phyloP scores from a whole-genome alignment of 768 basidiomycete species.

The Tulasnella calospora region DNA sequence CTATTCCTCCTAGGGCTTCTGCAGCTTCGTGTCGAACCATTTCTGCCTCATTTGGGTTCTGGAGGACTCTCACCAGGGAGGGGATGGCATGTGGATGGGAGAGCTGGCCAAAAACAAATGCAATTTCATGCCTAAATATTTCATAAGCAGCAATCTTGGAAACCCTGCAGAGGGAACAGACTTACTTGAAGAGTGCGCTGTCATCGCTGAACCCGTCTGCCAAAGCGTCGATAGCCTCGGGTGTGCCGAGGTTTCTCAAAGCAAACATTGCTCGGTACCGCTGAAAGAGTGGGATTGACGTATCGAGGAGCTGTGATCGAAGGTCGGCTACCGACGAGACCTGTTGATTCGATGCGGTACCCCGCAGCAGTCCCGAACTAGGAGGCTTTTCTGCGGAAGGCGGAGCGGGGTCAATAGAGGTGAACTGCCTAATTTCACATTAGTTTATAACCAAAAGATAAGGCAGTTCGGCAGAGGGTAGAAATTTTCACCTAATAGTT shows the following conservation, averaged over 20 bases:
- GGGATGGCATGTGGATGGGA: conserved; percentile 85
- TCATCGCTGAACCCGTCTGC: conserved; percentile 85
- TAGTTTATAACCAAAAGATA: conserved; percentile 40
- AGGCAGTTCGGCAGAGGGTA: background rate
- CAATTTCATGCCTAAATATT: conserved; percentile 83
- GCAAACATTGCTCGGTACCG: conserved; percentile 99
- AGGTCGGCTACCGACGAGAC: conserved; percentile 50
- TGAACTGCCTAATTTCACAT: conserved; percentile 56
- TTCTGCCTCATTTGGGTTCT: conserved; percentile 67
- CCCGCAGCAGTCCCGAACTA: conserved; percentile 40
- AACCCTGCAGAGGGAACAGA: conserved; percentile 20
- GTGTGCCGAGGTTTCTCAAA: conserved; percentile 84
- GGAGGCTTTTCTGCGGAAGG: conserved; percentile 48
- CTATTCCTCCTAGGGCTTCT: conserved; percentile 97
- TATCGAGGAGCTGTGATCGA: conserved; percentile 59
- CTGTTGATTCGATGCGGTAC: conserved; percentile 37
- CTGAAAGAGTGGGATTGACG: conserved; percentile 69
- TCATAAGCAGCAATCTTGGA: background rate
- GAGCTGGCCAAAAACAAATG: conserved; percentile 96
- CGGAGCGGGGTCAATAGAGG: conserved; percentile 87
- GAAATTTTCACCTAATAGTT: conserved; percentile 54
- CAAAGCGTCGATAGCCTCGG: conserved; percentile 81
- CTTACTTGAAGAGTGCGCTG: conserved; percentile 89
- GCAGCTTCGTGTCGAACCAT: conserved; percentile 99
- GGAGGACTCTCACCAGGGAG: conserved; percentile 71